Percentiles rank a stretch among this genome's conserved stretches.
Conservation (phyloP, 208 protist species). For the Ichthyophonus hoferi region DNA sequence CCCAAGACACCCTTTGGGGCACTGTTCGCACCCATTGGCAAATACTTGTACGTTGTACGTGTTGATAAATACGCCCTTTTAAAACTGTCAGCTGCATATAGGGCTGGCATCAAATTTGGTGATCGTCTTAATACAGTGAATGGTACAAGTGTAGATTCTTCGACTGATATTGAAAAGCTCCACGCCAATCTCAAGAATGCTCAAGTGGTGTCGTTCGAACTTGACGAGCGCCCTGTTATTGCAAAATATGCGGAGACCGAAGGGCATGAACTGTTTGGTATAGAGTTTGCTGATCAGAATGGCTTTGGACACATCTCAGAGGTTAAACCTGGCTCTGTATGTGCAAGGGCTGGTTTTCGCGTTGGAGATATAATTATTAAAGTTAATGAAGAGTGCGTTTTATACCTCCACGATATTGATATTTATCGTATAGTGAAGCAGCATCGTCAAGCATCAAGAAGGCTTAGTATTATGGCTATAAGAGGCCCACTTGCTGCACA, state of each 20-base stretch:
- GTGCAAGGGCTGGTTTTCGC: neutral
- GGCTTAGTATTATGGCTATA: neutral
- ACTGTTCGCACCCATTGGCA: neutral
- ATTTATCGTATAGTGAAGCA: neutral
- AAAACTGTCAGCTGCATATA: neutral
- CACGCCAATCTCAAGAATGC: neutral
- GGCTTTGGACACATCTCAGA: neutral
- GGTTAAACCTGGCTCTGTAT: neutral
- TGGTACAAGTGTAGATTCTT: neutral
- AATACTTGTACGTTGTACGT: neutral
- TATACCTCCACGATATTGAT: neutral
- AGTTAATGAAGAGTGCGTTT: neutral
- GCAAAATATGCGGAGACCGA: neutral
- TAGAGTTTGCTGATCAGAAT: neutral
- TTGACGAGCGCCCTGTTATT: neutral
- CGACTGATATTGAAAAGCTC: neutral
- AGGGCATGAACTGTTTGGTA: neutral
- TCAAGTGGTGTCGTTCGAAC: neutral
- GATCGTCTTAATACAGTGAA: neutral
- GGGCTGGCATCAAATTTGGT: neutral
- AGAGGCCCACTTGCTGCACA: neutral
- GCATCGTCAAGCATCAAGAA: neutral
- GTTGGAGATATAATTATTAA: neutral
- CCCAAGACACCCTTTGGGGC: neutral
- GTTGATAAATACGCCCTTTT: neutral